These are phyloP conservation scores for Bertia moriformis DNA, from an alignment of 2,329 filamentous ascomycete genomes.

Conservation along the genomic window DNA sequence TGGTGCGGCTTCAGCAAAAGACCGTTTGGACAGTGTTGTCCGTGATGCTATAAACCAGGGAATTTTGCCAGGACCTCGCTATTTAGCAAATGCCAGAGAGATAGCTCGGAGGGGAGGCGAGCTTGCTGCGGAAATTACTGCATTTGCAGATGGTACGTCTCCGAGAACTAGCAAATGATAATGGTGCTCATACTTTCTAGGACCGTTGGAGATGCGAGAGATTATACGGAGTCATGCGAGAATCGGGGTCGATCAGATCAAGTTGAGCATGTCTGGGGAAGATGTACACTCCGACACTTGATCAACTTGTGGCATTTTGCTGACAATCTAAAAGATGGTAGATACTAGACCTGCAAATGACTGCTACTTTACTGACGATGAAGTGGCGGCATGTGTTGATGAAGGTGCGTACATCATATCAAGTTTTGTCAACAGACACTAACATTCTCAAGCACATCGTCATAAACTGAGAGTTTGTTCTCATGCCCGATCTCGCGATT, in stretches of 20 bases:
- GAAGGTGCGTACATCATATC: no score
- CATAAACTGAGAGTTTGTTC: conserved; percentile 22
- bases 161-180: no score
- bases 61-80: conserved; percentile 28
- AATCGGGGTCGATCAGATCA: conserved; percentile 25
- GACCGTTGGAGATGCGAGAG: no score
- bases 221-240: conserved; percentile 17
- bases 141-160: conserved; percentile 20
- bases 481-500: conserved; percentile 26
- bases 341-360: conserved; percentile 19
- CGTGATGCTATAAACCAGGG: conserved; percentile 31
- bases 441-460: no score
- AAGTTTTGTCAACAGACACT: no score
- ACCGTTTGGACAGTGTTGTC: conserved; percentile 27
- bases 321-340: conserved; percentile 8
- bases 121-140: conserved; percentile 19
- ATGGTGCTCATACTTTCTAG: no score
- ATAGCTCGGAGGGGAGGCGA: conserved; percentile 28
- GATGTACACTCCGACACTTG: no score
- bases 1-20: conserved; percentile 28
- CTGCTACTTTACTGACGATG: conserved; percentile 27
- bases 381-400: conserved; percentile 29
- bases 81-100: conserved; percentile 30
- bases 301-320: no score
- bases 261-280: conserved; percentile 23